Conservation (phyloP, 2,329 filamentous ascomycete species). For the Epichloe amarillans region DNA sequence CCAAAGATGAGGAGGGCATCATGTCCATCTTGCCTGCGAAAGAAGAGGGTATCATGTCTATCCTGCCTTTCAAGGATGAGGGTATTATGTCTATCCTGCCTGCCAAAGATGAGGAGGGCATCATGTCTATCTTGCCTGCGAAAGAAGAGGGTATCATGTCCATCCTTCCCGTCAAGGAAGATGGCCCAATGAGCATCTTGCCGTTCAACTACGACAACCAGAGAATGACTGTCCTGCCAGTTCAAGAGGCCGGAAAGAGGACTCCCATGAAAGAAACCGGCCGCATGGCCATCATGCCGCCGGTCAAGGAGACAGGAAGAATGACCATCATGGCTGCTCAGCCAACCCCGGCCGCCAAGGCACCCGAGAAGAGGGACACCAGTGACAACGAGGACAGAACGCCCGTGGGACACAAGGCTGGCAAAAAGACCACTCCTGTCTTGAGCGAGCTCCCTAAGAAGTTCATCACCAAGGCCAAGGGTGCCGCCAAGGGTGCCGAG, state of each 20-base stretch:
- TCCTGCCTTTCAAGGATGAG: too few species aligned
- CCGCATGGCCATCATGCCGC: neutral
- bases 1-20: rapidly evolving
- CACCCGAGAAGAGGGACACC: neutral
- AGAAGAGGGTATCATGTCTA: too few species aligned
- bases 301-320: neutral
- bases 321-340: neutral
- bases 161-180: neutral
- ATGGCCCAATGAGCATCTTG: neutral
- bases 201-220: neutral
- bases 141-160: neutral
- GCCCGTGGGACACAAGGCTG: neutral
- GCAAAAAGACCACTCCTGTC: neutral
- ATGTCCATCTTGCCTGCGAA: too few species aligned
- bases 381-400: neutral
- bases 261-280: neutral
- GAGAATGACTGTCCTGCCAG: neutral
- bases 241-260: neutral
- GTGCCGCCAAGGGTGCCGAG: neutral
- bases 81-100: neutral
- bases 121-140: neutral
- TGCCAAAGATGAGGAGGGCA: neutral
- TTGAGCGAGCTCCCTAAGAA: neutral
- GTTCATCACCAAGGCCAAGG: neutral
- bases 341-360: neutral